Base-by-base conservation (phyloP, 768 basidiomycete genomes). In the Lentinula detonsa region DNA sequence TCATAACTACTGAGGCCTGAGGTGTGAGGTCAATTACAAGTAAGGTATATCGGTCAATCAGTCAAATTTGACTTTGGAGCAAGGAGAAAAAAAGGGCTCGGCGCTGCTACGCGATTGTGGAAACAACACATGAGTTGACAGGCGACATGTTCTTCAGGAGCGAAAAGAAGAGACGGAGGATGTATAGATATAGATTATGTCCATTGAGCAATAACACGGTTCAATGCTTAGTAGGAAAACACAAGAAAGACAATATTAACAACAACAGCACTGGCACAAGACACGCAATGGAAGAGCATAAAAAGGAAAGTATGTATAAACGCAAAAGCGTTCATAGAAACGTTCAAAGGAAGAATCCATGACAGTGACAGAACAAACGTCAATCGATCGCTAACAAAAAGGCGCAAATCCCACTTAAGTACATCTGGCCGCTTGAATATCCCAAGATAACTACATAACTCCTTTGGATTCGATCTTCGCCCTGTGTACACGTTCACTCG, bases 381-480 rank as follows among this genome's bases (percentile, higher is more conserved):
- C 48, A n/a, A 49, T 35, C 48, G 43, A 21, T 59, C 35, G 42
- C 34, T 13, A 46, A 46, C 46, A 37, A 59, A 59, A 46, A 18
- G 57, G 37, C 16, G 34, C 43, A 43, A 60, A 43, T 39, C 28
- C 28, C 59, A 60, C 35, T n/a, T n/a, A n/a, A n/a, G n/a, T 50
- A 60, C 59, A 28, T 51, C 59, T 18, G 16, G 49, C 39, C 18
- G 33, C 37, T 28, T 60, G 59, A 15, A 60, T 43, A 49, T 60
- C 59, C 59, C 50, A 52, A 43, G 18, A 35, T 21, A 21, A 21
- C 21, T n/a, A n/a, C n/a, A n/a, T n/a, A 33, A 60, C 50, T 23
- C 59, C 59, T 52, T 52, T 48, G 28, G 37, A 39, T 40, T 60
- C 59, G 31, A 60, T 60, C 39, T 51, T 52, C 8, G 59, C 59